A percentile compares a stretch with the other conserved stretches of the same genome.
phyloP scores from a whole-genome alignment of 495 filamentous ascomycete genomes.

The Baudoinia panamericana region DNA sequence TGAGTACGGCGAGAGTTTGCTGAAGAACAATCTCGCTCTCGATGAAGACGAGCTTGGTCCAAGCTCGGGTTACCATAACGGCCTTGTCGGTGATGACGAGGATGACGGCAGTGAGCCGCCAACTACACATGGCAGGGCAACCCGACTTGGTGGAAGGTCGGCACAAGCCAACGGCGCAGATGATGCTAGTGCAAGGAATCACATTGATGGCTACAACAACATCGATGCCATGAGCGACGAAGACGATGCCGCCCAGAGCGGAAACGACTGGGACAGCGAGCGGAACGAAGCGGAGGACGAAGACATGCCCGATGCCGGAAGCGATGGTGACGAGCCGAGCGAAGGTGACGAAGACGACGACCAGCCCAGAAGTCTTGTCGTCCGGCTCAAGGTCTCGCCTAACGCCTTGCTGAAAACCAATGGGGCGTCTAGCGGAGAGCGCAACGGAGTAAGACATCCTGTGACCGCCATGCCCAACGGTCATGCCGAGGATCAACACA shows the following conservation, averaged over 20 bases:
- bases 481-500: too few species aligned
- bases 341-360: constrained; percentile 10
- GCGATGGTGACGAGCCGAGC: constrained; percentile 16
- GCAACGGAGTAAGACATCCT: too few species aligned
- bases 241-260: constrained; percentile 43
- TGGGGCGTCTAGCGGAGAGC: too few species aligned
- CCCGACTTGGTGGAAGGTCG: constrained; percentile 18
- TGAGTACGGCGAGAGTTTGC: constrained; percentile 60
- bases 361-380: constrained; percentile 24
- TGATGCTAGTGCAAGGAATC: constrained; percentile 24
- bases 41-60: constrained; percentile 16
- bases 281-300: constrained; percentile 53
- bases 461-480: background rate
- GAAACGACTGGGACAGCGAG: constrained; percentile 54
- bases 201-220: constrained; percentile 39
- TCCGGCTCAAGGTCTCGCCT: constrained; percentile 21
- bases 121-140: constrained; percentile 21
- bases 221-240: constrained; percentile 53
- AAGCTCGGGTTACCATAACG: too few species aligned
- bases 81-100: constrained; percentile 14
- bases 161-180: constrained; percentile 30
- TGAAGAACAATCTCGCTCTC: constrained; percentile 33
- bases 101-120: constrained; percentile 25
- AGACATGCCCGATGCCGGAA: constrained; percentile 22
- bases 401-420: background rate